Evolutionary conservation across 2,329 filamentous ascomycete genomes (phyloP), one percentile per base, ranked within the genome.

Genomic region (Pestalotiopsis sp.): DNA sequence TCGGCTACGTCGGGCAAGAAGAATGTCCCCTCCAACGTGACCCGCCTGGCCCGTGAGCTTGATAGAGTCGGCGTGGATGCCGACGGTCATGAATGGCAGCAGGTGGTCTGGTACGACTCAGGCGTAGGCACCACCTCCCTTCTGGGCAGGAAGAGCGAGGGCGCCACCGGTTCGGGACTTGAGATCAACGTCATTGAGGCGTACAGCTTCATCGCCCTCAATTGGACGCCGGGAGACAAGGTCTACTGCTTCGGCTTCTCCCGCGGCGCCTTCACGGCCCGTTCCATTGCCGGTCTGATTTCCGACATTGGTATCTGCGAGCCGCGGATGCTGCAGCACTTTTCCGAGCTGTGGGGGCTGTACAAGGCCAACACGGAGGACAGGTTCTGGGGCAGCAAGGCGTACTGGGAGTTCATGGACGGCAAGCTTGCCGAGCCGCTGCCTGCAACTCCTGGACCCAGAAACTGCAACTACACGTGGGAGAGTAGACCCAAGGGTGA

Each of bases 161-260:
- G 69, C n/a, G 65, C 61, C 49, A 31, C 67, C 7, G 70, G 70
- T 31, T 36, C 66, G n/a, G 69, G 69, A 27, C 66, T 71, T n/a
- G 61, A 67, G 17, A 61, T 66, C 14, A 72, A 74, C 25, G 67
- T 75, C 36, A 65, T 72, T 17, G 77, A 81, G 65, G 77, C 78
- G 11, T 82, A 82, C 74, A 78, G 80, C 70, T 82, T 81, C 61
- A 69, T 81, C 20, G 79, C 76, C 70, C 73, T 77, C 70, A 82
- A 82, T 71, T 81, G 81, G 68, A 71, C 74, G 9, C 77, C 78
- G 36, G 78, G 77, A 23, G 80, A 82, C 69, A 71, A 75, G 62
- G 78, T 82, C 31, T 74, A 81, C 45, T 75, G 81, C 38, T 74
- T 81, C 6, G 81, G 81, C 9, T 83, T 82, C 71, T 82, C 80